Conservation (phyloP, 148 eudicot genomes). For the Camellia granthamiana region DNA sequence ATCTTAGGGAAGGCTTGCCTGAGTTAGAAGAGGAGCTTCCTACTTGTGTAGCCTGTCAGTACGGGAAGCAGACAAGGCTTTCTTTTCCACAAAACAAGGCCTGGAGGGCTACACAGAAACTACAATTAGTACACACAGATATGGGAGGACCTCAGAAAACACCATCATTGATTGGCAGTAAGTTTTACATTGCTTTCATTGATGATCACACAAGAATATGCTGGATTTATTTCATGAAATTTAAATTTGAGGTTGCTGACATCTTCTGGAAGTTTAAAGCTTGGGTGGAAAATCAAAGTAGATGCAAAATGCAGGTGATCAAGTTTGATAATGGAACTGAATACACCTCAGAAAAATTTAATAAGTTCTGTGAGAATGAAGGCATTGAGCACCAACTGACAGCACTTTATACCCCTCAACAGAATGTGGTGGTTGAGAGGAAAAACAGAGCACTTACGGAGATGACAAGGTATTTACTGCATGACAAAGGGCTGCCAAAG, state of each 20-base stretch:
- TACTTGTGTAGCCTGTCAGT: neutral
- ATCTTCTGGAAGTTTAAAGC: neutral
- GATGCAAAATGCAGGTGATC: neutral
- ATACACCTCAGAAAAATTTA: neutral
- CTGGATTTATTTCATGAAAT: neutral
- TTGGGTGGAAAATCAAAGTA: neutral
- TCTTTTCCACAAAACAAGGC: neutral
- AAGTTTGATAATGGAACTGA: neutral
- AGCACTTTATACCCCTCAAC: neutral
- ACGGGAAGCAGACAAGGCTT: neutral
- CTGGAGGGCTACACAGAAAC: neutral
- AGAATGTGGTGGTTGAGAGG: neutral
- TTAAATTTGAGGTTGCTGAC: neutral
- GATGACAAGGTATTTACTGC: neutral
- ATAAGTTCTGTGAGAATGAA: neutral
- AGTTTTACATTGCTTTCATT: neutral
- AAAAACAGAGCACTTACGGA: neutral
- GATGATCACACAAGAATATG: neutral
- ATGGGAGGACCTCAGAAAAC: neutral
- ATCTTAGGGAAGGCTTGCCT: neutral
- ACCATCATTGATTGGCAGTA: neutral
- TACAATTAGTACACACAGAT: neutral
- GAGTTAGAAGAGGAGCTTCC: neutral
- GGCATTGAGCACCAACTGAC: neutral
- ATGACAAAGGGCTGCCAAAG: constrained; percentile 2